A percentile compares a stretch with the other conserved stretches of the same genome.
phyloP scores from a whole-genome alignment of 768 basidiomycete species.

The Fistulinella prunicolor region DNA sequence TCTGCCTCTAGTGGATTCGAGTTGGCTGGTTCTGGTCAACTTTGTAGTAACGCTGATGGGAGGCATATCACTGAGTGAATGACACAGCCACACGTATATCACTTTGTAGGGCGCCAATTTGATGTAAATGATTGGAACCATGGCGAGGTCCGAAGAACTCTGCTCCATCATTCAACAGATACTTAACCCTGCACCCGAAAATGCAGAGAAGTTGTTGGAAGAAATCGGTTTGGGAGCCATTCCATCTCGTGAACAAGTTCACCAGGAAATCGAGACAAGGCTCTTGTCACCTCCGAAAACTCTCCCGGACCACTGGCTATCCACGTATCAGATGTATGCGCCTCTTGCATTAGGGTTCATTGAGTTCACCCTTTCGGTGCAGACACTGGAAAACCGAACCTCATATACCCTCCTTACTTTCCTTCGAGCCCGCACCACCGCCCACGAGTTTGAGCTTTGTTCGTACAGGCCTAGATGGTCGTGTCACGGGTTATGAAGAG shows the following conservation, averaged over 20 bases:
- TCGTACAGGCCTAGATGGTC: constrained; percentile 75
- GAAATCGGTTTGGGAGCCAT: constrained; percentile 55
- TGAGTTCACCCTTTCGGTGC: constrained; percentile 13
- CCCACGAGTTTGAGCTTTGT: constrained; percentile 73
- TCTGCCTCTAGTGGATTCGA: no score
- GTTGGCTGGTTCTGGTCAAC: no score
- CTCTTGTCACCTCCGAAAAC: constrained; percentile 66
- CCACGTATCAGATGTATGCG: constrained; percentile 80
- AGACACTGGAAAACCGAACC: constrained; percentile 74
- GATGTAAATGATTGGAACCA: constrained; percentile 9
- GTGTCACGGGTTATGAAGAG: constrained; percentile 79
- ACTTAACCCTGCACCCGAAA: constrained; percentile 39
- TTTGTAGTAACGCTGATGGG: no score
- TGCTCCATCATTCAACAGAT: constrained; percentile 43
- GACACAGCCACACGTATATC: constrained; percentile 20
- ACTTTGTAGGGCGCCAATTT: neutral
- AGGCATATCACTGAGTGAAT: no score
- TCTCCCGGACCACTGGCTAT: constrained; percentile 70
- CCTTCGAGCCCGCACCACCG: constrained; percentile 64
- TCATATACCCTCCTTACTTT: constrained; percentile 61
- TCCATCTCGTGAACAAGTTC: constrained; percentile 58
- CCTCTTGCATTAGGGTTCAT: constrained; percentile 5
- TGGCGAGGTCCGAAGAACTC: constrained; percentile 16
- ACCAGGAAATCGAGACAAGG: constrained; percentile 69
- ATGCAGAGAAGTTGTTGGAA: constrained; percentile 45